A percentile compares a stretch with the other conserved stretches of the same genome.
Conservation (phyloP, 768 basidiomycete genomes). For the Basidioascus undulatus region DNA sequence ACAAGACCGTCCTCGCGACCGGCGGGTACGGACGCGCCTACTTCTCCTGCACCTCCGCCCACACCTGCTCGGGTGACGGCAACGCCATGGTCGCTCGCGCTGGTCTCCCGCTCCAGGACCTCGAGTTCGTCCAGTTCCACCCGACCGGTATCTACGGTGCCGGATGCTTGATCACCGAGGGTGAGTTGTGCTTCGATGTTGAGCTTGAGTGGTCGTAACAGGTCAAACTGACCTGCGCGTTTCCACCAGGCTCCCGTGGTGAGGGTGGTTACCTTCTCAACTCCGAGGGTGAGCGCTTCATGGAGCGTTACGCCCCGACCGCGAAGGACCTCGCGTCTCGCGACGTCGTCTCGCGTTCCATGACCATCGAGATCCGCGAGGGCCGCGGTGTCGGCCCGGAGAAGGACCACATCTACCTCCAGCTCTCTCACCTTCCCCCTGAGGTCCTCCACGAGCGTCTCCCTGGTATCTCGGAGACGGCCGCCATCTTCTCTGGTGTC, state of each 20-base stretch:
- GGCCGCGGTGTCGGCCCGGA: slow-evolving; percentile 97
- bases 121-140: slow-evolving; percentile 99
- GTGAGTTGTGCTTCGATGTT: slow-evolving; percentile 22
- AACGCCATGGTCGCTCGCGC: slow-evolving; percentile 97
- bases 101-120: slow-evolving; percentile 83
- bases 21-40: slow-evolving; percentile 95
- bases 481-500: slow-evolving; percentile 93
- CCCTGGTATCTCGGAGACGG: slow-evolving; percentile 98
- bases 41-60: slow-evolving; percentile 96
- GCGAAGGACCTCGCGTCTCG: slow-evolving; percentile 98
- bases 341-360: slow-evolving; percentile 95
- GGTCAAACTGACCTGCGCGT: not conserved
- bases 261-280: slow-evolving; percentile 97
- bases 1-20: slow-evolving; percentile 95
- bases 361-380: slow-evolving; percentile 97
- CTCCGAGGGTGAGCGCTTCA: slow-evolving; percentile 96
- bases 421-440: slow-evolving; percentile 87
- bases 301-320: slow-evolving; percentile 98
- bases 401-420: slow-evolving; percentile 89
- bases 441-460: slow-evolving; percentile 88
- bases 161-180: slow-evolving; percentile 96
- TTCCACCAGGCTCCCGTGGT: slow-evolving; percentile 62
- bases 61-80: slow-evolving; percentile 96
- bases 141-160: slow-evolving; percentile 99
- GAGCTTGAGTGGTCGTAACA: not conserved